Percentiles rank a stretch among this genome's conserved stretches.
Conservation (phyloP, 2,329 filamentous ascomycete species). For the Colletotrichum somersetense region DNA sequence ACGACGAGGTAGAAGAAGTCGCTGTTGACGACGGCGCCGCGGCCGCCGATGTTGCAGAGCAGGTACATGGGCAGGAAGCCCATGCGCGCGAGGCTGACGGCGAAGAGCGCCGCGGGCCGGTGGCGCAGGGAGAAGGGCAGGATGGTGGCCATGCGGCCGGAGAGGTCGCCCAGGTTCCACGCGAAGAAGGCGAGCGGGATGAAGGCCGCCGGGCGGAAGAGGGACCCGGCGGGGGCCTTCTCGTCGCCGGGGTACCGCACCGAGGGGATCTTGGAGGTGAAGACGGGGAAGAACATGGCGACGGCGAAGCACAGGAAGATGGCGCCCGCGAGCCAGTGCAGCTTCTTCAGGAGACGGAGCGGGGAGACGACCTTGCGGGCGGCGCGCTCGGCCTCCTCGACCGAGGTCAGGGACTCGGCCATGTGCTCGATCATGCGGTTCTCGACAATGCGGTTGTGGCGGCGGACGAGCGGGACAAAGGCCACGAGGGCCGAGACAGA, state of each 20-base stretch:
- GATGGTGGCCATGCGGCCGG: slow-evolving; percentile 78
- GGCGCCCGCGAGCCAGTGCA: slow-evolving; percentile 81
- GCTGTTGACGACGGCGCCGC: slow-evolving; percentile 79
- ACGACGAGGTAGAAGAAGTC: slow-evolving; percentile 90
- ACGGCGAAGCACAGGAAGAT: slow-evolving; percentile 85
- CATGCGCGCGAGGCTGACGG: slow-evolving; percentile 73
- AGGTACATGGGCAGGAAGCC: slow-evolving; percentile 87
- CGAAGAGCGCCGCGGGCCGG: slow-evolving; percentile 76
- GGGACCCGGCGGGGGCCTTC: slow-evolving; percentile 50
- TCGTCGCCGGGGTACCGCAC: slow-evolving; percentile 48
- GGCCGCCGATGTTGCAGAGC: slow-evolving; percentile 87
- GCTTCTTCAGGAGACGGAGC: slow-evolving; percentile 80
- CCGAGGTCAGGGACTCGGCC: slow-evolving; percentile 62
- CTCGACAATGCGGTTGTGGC: slow-evolving; percentile 67
- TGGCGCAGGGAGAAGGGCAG: slow-evolving; percentile 69
- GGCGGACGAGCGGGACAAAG: slow-evolving; percentile 79
- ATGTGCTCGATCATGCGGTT: slow-evolving; percentile 61
- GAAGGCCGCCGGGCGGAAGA: slow-evolving; percentile 82
- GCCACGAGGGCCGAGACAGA: slow-evolving; percentile 77
- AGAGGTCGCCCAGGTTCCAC: slow-evolving; percentile 92
- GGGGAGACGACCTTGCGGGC: slow-evolving; percentile 62
- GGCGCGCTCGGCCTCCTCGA: slow-evolving; percentile 66
- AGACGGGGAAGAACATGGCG: slow-evolving; percentile 96
- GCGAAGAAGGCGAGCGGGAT: slow-evolving; percentile 91
- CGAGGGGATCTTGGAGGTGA: slow-evolving; percentile 76